Evolutionary conservation across 305 asterid species (phyloP).

Genomic region (Fraxinus dipetala): DNA sequence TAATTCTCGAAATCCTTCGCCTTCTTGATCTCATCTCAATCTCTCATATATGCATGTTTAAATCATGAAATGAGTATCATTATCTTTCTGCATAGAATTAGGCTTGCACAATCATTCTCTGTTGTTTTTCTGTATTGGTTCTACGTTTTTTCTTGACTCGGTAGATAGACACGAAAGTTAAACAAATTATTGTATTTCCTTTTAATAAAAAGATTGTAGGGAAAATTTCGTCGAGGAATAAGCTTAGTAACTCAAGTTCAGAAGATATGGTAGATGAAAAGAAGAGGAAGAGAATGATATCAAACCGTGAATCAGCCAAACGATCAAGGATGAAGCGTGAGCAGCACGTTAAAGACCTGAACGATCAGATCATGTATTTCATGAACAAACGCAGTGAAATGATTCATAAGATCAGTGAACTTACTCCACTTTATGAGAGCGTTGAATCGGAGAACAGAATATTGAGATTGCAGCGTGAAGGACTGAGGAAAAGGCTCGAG

Average conservation of each 20-base stretch:
- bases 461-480: not conserved
- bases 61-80: constrained; percentile 31
- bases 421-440: constrained; percentile 12
- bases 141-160: constrained; percentile 45
- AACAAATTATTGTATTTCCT: not conserved
- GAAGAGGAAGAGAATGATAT: constrained; percentile 61
- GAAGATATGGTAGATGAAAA: constrained; percentile 36
- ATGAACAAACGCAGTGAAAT: constrained; percentile 20
- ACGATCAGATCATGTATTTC: constrained; percentile 38
- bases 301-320: constrained; percentile 56
- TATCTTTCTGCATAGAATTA: constrained; percentile 33
- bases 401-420: constrained; percentile 23
- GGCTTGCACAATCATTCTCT: constrained; percentile 49
- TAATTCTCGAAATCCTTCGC: constrained; percentile 20
- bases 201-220: not conserved
- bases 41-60: not conserved
- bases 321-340: constrained; percentile 61
- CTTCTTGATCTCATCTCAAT: not conserved
- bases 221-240: constrained; percentile 33
- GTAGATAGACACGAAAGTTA: not conserved
- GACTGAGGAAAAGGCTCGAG: not conserved
- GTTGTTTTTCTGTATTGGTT: constrained; percentile 58
- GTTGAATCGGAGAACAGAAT: not conserved
- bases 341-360: constrained; percentile 51
- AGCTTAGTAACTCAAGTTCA: constrained; percentile 26